Conservation (phyloP, 352 stramenopile genomes). For the Pythium grandisporangium region DNA sequence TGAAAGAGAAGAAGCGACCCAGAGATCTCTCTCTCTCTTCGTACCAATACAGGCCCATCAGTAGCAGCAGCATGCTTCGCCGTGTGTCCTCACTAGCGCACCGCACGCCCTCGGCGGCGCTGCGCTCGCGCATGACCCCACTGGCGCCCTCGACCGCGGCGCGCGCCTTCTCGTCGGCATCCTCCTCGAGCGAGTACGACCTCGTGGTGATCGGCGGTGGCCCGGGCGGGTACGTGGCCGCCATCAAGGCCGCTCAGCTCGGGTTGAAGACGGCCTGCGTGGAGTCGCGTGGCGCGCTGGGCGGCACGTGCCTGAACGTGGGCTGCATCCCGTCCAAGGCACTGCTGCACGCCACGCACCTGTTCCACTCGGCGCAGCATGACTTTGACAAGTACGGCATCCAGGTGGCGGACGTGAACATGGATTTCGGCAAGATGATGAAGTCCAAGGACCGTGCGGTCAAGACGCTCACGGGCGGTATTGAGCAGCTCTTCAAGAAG, state of each 20-base stretch:
- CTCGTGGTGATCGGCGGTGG: constrained; percentile 93
- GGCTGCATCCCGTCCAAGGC: constrained; percentile 99
- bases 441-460: constrained; percentile 95
- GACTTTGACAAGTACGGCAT: constrained; percentile 97
- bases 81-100: constrained; percentile 19
- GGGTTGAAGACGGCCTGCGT: constrained; percentile 98
- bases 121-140: not conserved
- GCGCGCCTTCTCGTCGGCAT: constrained; percentile 37
- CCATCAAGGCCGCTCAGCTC: constrained; percentile 97
- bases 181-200: constrained; percentile 49
- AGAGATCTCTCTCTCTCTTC: too few species aligned
- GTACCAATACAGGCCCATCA: too few species aligned
- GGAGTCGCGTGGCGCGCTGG: constrained; percentile 93
- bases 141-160: constrained; percentile 10
- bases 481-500: constrained; percentile 99
- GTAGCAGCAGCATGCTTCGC: constrained; percentile 36
- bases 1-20: too few species aligned
- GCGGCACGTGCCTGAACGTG: constrained; percentile 98
- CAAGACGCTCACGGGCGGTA: constrained; percentile 91
- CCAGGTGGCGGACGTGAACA: constrained; percentile 75
- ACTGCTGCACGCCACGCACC: constrained; percentile 93
- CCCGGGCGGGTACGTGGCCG: constrained; percentile 97
- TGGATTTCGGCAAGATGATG: constrained; percentile 97
- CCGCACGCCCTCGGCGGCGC: constrained; percentile 21
- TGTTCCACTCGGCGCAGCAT: constrained; percentile 95